A percentile compares a stretch with the other conserved stretches of the same genome.
phyloP scores from a whole-genome alignment of 2,329 filamentous ascomycete species.

The Ophiostoma australiae region DNA sequence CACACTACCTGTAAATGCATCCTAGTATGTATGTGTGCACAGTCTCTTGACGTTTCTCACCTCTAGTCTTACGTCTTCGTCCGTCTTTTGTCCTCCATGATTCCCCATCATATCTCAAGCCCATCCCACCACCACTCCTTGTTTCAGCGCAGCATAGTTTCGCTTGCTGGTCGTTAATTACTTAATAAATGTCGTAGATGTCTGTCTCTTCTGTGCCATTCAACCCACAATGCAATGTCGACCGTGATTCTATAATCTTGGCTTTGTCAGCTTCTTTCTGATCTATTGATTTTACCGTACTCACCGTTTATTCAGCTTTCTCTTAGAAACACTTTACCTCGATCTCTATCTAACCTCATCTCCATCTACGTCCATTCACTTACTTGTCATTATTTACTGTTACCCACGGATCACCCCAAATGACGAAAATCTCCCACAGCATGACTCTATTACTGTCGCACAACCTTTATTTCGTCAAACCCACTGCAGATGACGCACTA shows the following conservation, averaged over 20 bases:
- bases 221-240: no score
- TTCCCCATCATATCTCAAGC: conserved; percentile 3
- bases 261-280: no score
- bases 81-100: not conserved
- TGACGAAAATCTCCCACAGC: not conserved
- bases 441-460: conserved; percentile 9
- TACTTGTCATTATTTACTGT: not conserved
- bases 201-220: no score
- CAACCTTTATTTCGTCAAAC: conserved; percentile 6
- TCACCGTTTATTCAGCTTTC: no score
- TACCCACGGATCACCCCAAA: not conserved
- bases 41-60: not conserved
- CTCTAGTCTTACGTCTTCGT: not conserved
- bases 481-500: conserved; percentile 18
- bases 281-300: no score
- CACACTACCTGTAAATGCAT: not conserved
- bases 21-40: no score
- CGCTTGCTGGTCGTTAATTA: not conserved
- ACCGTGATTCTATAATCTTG: no score
- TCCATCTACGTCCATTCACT: not conserved
- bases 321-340: not conserved
- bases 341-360: not conserved
- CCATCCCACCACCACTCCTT: not conserved
- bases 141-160: not conserved
- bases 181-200: no score